Conservation (phyloP, 768 basidiomycete genomes). For the Podaxis sp. region DNA sequence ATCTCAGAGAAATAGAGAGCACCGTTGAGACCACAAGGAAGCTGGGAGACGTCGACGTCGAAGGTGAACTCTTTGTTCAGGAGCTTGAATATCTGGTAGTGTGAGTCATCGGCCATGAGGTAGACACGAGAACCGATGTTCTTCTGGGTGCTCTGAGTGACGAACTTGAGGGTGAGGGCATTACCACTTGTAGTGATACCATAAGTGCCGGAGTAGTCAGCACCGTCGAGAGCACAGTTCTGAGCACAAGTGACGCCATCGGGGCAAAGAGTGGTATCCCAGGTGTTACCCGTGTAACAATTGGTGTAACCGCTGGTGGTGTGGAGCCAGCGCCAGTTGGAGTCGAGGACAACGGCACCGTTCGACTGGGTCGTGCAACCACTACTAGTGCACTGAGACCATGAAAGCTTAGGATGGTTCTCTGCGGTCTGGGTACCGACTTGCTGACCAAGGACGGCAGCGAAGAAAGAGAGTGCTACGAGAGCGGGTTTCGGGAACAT, state of each 20-base stretch:
- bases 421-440: conserved; percentile 48
- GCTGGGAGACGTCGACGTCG: conserved; percentile 55
- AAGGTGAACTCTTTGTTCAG: conserved; percentile 58
- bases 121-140: conserved; percentile 44
- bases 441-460: conserved; percentile 48
- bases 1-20: conserved; percentile 57
- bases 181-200: conserved; percentile 45
- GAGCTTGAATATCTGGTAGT: conserved; percentile 42
- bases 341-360: conserved; percentile 43
- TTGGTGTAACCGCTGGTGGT: conserved; percentile 30
- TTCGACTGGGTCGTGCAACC: conserved; percentile 32
- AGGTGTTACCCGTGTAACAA: conserved; percentile 55
- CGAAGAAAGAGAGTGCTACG: conserved; percentile 33
- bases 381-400: conserved; percentile 42
- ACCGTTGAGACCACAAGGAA: conserved; percentile 57
- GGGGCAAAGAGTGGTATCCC: conserved; percentile 49
- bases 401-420: conserved; percentile 41
- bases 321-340: conserved; percentile 58
- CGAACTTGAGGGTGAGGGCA: conserved; percentile 45
- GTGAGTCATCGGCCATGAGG: conserved; percentile 41
- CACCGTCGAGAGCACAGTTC: conserved; percentile 41
- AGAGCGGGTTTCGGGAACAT: conserved; percentile 25
- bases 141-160: conserved; percentile 31
- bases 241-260: conserved; percentile 41
- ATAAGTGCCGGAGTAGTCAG: conserved; percentile 46